Conservation (phyloP, 1,284 basidiomycete species). For the Leccinum pallidistipes region DNA sequence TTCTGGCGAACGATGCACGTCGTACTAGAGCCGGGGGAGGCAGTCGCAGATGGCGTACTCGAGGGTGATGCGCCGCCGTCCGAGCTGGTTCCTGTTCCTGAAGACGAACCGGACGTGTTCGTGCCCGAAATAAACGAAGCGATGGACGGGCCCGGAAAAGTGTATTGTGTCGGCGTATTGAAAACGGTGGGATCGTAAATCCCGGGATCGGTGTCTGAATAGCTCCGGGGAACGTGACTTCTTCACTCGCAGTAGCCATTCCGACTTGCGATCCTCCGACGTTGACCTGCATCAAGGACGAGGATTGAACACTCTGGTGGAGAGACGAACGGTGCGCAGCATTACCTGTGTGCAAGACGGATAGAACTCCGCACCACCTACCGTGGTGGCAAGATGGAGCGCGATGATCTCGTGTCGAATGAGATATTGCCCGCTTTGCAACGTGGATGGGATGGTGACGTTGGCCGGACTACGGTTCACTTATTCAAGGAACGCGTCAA, state of each 20-base stretch:
- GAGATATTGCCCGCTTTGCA: constrained; percentile 50
- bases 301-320: neutral
- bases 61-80: constrained; percentile 17
- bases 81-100: constrained; percentile 46
- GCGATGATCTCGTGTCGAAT: constrained; percentile 55
- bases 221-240: constrained; percentile 68
- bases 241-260: constrained; percentile 42
- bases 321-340: no score
- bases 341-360: constrained; percentile 52
- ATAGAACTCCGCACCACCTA: constrained; percentile 54
- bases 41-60: constrained; percentile 8
- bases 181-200: constrained; percentile 50
- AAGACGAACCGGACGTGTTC: constrained; percentile 11
- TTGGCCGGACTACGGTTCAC: constrained; percentile 33
- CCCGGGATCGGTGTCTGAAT: constrained; percentile 61
- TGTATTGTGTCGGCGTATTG: constrained; percentile 39
- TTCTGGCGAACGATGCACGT: constrained; percentile 25
- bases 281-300: constrained; percentile 43
- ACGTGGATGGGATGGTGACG: constrained; percentile 43
- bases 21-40: constrained; percentile 3
- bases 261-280: constrained; percentile 54
- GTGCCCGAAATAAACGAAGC: constrained; percentile 40
- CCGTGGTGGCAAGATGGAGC: constrained; percentile 44
- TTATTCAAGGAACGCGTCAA: constrained; percentile 10
- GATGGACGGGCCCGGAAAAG: constrained; percentile 53